phyloP scores from a whole-genome alignment of 768 basidiomycete genomes.

The Nidula microcarpa region DNA sequence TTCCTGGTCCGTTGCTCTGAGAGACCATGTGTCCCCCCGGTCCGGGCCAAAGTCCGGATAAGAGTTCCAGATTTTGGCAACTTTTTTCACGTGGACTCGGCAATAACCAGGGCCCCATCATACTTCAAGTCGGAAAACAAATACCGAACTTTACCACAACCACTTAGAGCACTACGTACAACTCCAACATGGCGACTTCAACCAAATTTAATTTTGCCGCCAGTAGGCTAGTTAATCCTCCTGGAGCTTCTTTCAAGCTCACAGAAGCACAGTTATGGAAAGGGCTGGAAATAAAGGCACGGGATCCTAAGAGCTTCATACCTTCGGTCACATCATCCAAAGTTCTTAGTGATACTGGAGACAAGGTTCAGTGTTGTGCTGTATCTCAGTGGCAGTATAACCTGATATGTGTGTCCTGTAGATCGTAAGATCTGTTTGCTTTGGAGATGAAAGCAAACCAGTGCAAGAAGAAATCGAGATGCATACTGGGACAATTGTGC shows the following conservation, averaged over 20 bases:
- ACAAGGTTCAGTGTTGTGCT: slow-evolving; percentile 6
- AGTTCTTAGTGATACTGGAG: slow-evolving; percentile 15
- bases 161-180: no score
- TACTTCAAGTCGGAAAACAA: no score
- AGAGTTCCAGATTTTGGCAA: no score
- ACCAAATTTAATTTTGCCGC: slow-evolving; percentile 14
- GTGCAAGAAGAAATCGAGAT: slow-evolving; percentile 15
- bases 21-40: no score
- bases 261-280: slow-evolving; percentile 23
- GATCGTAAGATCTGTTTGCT: slow-evolving; percentile 12
- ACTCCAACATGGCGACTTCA: background rate
- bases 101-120: no score
- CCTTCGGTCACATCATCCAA: slow-evolving; percentile 14
- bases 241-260: slow-evolving; percentile 14
- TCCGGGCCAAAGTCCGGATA: no score
- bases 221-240: slow-evolving; percentile 19
- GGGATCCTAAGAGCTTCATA: slow-evolving; percentile 18
- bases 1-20: no score
- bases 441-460: slow-evolving; percentile 7
- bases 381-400: background rate
- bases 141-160: no score
- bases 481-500: slow-evolving; percentile 18
- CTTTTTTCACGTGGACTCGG: no score
- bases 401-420: background rate
- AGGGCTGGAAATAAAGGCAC: slow-evolving; percentile 21